Evolutionary conservation across 305 asterid species (phyloP).

Genomic region (Rubia occidens): DNA sequence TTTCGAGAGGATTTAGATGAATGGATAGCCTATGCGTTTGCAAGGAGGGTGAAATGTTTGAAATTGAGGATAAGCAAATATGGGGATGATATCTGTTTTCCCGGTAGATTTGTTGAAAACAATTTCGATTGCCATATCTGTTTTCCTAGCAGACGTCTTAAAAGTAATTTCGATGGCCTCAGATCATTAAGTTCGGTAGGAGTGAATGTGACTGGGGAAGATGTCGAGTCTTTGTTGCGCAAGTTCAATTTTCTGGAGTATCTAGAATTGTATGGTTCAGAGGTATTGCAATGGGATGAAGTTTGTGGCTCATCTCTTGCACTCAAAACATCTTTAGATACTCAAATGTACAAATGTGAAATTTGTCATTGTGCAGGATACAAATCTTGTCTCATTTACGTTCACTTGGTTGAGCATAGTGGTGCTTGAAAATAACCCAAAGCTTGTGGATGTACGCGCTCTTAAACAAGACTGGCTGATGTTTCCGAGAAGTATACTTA

Average conservation of each 20-base stretch:
- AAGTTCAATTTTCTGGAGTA: neutral
- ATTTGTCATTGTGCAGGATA: neutral
- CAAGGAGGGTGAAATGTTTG: neutral
- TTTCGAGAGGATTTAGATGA: neutral
- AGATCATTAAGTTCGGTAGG: no score
- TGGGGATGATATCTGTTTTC: no score
- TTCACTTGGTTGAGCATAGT: neutral
- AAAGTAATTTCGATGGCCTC: neutral
- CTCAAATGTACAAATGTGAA: neutral
- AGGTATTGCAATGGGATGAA: neutral
- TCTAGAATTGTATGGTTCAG: neutral
- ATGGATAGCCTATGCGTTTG: neutral
- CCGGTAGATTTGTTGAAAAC: no score
- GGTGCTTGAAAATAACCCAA: neutral
- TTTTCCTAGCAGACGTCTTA: neutral
- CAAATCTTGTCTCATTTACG: neutral
- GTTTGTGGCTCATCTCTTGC: neutral
- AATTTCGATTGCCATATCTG: neutral
- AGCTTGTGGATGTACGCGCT: neutral
- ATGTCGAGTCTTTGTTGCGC: neutral
- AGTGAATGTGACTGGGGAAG: neutral
- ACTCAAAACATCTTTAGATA: neutral
- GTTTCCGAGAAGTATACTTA: neutral
- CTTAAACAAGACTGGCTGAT: neutral
- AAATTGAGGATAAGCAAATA: neutral